Conservation (phyloP, 768 basidiomycete genomes). For the Amanita subjunquillea region DNA sequence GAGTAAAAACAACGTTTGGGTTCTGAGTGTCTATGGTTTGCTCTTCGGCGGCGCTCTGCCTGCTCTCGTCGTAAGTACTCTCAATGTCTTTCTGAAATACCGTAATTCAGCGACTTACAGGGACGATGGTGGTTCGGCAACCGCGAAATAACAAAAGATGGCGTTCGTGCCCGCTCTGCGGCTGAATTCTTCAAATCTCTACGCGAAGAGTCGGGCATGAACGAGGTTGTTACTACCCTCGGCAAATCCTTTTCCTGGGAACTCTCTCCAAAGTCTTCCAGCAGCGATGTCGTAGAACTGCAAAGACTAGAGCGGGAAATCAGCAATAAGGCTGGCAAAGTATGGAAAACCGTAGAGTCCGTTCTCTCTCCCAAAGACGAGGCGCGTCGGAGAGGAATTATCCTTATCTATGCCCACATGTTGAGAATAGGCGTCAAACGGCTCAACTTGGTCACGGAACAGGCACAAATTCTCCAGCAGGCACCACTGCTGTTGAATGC, state of each 20-base stretch:
- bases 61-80: conserved; percentile 53
- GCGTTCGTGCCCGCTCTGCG: conserved; percentile 72
- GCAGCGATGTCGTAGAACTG: conserved; percentile 28
- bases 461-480: conserved; percentile 59
- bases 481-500: conserved; percentile 69
- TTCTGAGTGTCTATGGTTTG: conserved; percentile 78
- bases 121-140: conserved; percentile 98
- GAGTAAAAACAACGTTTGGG: conserved; percentile 84
- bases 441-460: conserved; percentile 55
- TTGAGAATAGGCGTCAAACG: conserved; percentile 53
- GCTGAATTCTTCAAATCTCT: conserved; percentile 80
- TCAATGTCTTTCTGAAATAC: not conserved
- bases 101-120: conserved; percentile 19
- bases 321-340: conserved; percentile 32
- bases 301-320: conserved; percentile 38
- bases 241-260: conserved; percentile 60
- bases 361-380: conserved; percentile 25
- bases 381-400: conserved; percentile 43
- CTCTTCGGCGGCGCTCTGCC: conserved; percentile 86
- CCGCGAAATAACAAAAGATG: conserved; percentile 84
- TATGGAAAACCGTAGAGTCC: conserved; percentile 40
- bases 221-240: conserved; percentile 63
- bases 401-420: conserved; percentile 80
- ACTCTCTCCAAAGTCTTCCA: conserved; percentile 15
- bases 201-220: conserved; percentile 68